These are phyloP conservation scores for Pachysandra terminalis DNA, from an alignment of 164 flowering plant genomes.

Conservation along the genomic window DNA sequence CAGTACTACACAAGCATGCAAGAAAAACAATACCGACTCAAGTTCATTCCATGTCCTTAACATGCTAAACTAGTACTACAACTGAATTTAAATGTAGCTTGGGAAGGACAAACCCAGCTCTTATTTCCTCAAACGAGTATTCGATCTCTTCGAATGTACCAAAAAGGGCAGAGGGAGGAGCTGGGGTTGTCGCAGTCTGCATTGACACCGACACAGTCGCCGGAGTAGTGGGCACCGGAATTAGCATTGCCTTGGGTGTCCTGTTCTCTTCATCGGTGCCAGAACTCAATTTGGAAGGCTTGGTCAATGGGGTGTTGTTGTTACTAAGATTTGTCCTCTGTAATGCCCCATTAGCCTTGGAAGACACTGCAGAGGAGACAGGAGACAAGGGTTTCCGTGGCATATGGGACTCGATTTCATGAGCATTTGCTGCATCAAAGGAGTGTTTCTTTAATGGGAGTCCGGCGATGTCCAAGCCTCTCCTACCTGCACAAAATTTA, in stretches of 20 bases:
- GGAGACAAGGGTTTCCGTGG: conserved; percentile 81
- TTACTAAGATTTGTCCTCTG: conserved; percentile 29
- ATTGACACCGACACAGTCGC: conserved; percentile 61
- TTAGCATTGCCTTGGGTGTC: conserved; percentile 47
- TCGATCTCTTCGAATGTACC: conserved; percentile 25
- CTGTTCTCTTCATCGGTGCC: conserved; percentile 33
- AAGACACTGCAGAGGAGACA: conserved; percentile 46
- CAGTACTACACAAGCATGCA: no score
- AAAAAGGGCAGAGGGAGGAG: conserved; percentile 23
- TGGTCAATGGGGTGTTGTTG: conserved; percentile 26
- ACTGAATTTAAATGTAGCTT: no score
- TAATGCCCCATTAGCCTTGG: conserved; percentile 35
- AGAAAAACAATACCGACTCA: no score
- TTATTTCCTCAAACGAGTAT: conserved; percentile 67
- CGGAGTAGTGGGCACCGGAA: conserved; percentile 49
- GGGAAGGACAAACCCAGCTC: conserved; percentile 46
- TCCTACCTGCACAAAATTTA: conserved; percentile 36
- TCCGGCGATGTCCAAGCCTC: conserved; percentile 63
- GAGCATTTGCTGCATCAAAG: conserved; percentile 29
- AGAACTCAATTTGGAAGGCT: conserved; percentile 36
- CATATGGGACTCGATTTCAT: conserved; percentile 49
- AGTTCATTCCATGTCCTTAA: no score
- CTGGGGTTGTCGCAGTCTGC: conserved; percentile 71
- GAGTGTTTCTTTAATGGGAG: conserved; percentile 47
- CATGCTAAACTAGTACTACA: no score